These are phyloP conservation scores for Cystofilobasidium macerans DNA, from an alignment of 768 basidiomycete genomes.

Conservation along the genomic window DNA sequence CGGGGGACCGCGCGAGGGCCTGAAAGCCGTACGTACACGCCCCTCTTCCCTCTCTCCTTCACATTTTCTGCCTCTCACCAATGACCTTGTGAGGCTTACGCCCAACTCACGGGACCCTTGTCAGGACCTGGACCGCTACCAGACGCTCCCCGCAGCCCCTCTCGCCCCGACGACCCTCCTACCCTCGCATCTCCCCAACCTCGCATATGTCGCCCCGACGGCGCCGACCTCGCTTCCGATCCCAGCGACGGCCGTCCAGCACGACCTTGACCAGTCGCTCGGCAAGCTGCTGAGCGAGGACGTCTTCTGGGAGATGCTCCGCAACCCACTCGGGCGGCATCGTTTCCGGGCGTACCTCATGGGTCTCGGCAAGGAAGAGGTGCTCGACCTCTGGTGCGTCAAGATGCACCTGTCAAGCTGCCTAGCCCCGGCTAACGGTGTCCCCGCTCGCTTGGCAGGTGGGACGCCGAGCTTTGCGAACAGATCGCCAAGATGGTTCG, in stretches of 20 bases:
- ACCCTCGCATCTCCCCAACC: slow-evolving; percentile 9
- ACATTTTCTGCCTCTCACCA: too few relatives aligned
- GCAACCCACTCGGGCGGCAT: slow-evolving; percentile 15
- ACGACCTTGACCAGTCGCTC: slow-evolving; percentile 15
- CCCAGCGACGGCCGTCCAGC: slow-evolving; percentile 6
- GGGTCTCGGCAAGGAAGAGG: slow-evolving; percentile 2
- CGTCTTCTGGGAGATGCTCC: slow-evolving; percentile 14
- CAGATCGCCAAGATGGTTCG: background rate
- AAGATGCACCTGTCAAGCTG: too few relatives aligned
- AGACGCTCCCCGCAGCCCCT: too few relatives aligned
- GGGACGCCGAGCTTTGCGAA: slow-evolving; percentile 5
- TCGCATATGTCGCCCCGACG: background rate
- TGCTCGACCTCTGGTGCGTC: slow-evolving; percentile 18
- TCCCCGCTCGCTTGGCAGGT: background rate
- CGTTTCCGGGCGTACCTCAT: slow-evolving; percentile 3
- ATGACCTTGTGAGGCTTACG: too few relatives aligned
- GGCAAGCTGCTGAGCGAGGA: background rate
- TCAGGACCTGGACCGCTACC: background rate
- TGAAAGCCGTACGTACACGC: too few relatives aligned
- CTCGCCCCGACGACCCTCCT: background rate
- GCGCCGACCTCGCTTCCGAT: slow-evolving; percentile 13
- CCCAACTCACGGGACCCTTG: background rate
- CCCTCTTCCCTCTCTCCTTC: too few relatives aligned
- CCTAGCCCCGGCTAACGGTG: too few relatives aligned
- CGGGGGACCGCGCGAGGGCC: too few relatives aligned